A percentile compares a stretch with the other conserved stretches of the same genome.
phyloP scores from a whole-genome alignment of 2,329 filamentous ascomycete species.

The Microsporum canis region DNA sequence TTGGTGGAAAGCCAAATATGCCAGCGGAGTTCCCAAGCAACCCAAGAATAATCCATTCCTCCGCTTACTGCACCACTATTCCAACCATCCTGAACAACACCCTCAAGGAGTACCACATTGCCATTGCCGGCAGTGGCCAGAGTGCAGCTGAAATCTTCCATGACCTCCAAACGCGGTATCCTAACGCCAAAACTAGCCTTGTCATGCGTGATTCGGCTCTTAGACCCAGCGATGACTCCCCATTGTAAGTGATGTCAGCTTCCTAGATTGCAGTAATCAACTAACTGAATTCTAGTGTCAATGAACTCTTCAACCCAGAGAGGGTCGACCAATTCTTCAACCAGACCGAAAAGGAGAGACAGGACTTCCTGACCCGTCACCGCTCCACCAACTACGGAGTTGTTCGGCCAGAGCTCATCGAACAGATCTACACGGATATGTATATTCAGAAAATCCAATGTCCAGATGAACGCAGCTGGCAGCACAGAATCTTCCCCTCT shows the following conservation, averaged over 20 bases:
- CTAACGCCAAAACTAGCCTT: slow-evolving; percentile 64
- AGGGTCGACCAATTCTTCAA: slow-evolving; percentile 67
- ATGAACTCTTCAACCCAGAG: slow-evolving; percentile 89
- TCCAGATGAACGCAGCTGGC: slow-evolving; percentile 61
- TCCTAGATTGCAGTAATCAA: slow-evolving; percentile 2
- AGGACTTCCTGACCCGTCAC: slow-evolving; percentile 48
- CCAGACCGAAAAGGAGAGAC: slow-evolving; percentile 51
- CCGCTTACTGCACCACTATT: slow-evolving; percentile 56
- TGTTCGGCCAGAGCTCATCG: slow-evolving; percentile 78
- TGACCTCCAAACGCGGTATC: slow-evolving; percentile 71
- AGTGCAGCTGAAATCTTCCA: slow-evolving; percentile 93
- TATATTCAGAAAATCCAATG: slow-evolving; percentile 72
- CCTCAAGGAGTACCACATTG: slow-evolving; percentile 54
- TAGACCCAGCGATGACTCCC: slow-evolving; percentile 85
- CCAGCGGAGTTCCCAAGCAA: slow-evolving; percentile 57
- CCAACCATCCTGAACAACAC: slow-evolving; percentile 30
- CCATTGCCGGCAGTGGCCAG: slow-evolving; percentile 79
- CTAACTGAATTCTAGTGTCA: slow-evolving; percentile 50
- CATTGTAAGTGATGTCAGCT: slow-evolving; percentile 58
- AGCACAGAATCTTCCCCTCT: slow-evolving; percentile 64
- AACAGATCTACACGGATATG: slow-evolving; percentile 74
- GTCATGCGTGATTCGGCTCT: slow-evolving; percentile 75
- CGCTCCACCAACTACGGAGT: slow-evolving; percentile 89
- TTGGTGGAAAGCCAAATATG: slow-evolving; percentile 58
- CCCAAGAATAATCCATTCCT: slow-evolving; percentile 77